These are phyloP conservation scores for Biscogniauxia sp. DNA, from an alignment of 2,329 filamentous ascomycete genomes.

Conservation along the genomic window DNA sequence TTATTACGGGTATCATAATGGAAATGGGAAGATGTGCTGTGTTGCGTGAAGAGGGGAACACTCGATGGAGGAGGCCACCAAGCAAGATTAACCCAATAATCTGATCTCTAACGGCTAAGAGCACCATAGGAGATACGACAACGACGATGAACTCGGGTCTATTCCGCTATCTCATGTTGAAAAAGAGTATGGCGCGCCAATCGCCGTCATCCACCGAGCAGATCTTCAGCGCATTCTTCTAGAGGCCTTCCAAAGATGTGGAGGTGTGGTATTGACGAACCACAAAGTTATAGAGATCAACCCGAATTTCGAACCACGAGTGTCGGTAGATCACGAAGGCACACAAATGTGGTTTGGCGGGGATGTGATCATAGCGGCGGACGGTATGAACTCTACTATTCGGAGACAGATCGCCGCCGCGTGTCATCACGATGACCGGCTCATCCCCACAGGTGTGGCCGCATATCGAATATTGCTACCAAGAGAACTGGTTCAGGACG, in stretches of 20 bases:
- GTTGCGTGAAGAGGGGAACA: not conserved
- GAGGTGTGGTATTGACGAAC: constrained; percentile 20
- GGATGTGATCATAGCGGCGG: constrained; percentile 51
- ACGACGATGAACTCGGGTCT: constrained; percentile 23
- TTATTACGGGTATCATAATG: not conserved
- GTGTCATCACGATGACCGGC: constrained; percentile 37
- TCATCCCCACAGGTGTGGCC: constrained; percentile 49
- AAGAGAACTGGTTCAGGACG: constrained; percentile 41
- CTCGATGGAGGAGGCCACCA: not conserved
- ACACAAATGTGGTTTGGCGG: constrained; percentile 33
- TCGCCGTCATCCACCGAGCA: constrained; percentile 26
- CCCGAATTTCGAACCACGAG: constrained; percentile 21
- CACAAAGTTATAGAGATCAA: constrained; percentile 28
- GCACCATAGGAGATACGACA: constrained; percentile 20
- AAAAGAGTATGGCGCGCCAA: constrained; percentile 22
- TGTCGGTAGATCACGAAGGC: constrained; percentile 15
- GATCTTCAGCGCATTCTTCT: constrained; percentile 25
- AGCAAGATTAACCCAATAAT: constrained; percentile 1
- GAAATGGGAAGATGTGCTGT: not conserved
- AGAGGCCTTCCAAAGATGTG: constrained; percentile 15
- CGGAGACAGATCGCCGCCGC: constrained; percentile 39
- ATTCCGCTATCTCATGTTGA: constrained; percentile 17
- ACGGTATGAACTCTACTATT: constrained; percentile 52
- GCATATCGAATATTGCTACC: constrained; percentile 55
- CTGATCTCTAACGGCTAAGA: not conserved